These are phyloP conservation scores for Alternaria gaisen DNA, from an alignment of 2,329 filamentous ascomycete species.

Conservation along the genomic window DNA sequence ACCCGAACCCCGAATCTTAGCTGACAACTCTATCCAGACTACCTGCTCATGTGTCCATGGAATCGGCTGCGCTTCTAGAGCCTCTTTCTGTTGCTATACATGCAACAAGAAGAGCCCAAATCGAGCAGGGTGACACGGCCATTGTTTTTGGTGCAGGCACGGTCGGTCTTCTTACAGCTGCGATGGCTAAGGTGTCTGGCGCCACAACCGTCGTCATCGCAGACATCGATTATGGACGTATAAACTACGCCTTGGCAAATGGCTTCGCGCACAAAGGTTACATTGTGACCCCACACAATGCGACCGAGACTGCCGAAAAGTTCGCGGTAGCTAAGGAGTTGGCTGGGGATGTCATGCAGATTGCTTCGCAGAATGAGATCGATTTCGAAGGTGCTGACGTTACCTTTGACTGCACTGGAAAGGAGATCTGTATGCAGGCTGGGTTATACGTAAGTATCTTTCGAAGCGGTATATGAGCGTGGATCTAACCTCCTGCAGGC, in stretches of 20 bases:
- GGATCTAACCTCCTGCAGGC: constrained; percentile 39
- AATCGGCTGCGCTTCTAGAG: constrained; percentile 52
- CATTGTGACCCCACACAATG: constrained; percentile 39
- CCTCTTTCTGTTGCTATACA: constrained; percentile 88
- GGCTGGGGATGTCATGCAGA: constrained; percentile 47
- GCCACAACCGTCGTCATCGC: constrained; percentile 54
- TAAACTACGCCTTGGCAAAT: constrained; percentile 51
- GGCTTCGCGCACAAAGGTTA: constrained; percentile 53
- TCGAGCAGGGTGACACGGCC: constrained; percentile 78
- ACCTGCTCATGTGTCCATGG: constrained; percentile 51
- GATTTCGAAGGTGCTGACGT: constrained; percentile 53
- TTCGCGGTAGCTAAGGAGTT: constrained; percentile 48
- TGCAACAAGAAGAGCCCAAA: constrained; percentile 76
- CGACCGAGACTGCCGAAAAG: constrained; percentile 43
- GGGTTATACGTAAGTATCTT: constrained; percentile 51
- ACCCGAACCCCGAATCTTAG: constrained; percentile 32
- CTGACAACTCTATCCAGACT: constrained; percentile 49
- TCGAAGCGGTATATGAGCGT: neutral
- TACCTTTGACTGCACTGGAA: constrained; percentile 55
- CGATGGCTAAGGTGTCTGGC: constrained; percentile 53
- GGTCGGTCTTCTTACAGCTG: constrained; percentile 51
- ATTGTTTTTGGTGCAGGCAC: constrained; percentile 89
- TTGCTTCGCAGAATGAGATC: constrained; percentile 47
- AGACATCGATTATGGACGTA: constrained; percentile 52
- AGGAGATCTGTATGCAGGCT: constrained; percentile 55